Evolutionary conservation across 192 early-diverging fungal species (phyloP).

Genomic region (Podochytrium sp.): DNA sequence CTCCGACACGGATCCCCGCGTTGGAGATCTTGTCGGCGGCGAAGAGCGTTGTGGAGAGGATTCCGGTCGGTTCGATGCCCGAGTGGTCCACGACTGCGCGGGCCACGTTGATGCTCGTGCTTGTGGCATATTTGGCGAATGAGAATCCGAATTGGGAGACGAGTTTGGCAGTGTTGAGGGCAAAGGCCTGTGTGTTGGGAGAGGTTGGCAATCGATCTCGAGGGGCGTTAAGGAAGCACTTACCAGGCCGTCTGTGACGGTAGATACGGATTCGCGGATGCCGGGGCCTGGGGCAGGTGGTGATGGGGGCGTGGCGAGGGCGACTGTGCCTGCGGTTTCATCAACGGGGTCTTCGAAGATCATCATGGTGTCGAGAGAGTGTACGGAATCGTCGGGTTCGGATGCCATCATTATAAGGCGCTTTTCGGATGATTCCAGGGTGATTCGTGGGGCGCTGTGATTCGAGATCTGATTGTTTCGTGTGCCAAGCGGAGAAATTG

Average conservation of each 20-base stretch:
- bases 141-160: slow-evolving; percentile 41
- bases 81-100: slow-evolving; percentile 37
- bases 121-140: slow-evolving; percentile 43
- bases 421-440: too few species aligned
- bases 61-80: slow-evolving; percentile 30
- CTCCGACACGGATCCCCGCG: slow-evolving; percentile 45
- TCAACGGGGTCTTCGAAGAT: too few species aligned
- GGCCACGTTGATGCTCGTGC: slow-evolving; percentile 34
- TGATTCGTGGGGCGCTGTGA: too few species aligned
- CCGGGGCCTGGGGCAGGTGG: too few species aligned
- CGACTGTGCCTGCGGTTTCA: too few species aligned
- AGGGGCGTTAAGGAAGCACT: not conserved
- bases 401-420: too few species aligned
- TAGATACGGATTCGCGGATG: slow-evolving; percentile 12
- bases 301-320: too few species aligned
- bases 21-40: slow-evolving; percentile 47
- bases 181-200: slow-evolving; percentile 23
- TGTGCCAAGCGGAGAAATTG: too few species aligned
- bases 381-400: too few species aligned
- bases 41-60: slow-evolving; percentile 31
- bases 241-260: slow-evolving; percentile 22
- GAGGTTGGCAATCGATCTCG: not conserved
- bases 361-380: too few species aligned
- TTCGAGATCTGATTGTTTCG: too few species aligned
- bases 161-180: slow-evolving; percentile 36